Evolutionary conservation across 1,139 yeast species (phyloP), one percentile per base, ranked within the genome.

Genomic region (Blastobotrys ciferrii): DNA sequence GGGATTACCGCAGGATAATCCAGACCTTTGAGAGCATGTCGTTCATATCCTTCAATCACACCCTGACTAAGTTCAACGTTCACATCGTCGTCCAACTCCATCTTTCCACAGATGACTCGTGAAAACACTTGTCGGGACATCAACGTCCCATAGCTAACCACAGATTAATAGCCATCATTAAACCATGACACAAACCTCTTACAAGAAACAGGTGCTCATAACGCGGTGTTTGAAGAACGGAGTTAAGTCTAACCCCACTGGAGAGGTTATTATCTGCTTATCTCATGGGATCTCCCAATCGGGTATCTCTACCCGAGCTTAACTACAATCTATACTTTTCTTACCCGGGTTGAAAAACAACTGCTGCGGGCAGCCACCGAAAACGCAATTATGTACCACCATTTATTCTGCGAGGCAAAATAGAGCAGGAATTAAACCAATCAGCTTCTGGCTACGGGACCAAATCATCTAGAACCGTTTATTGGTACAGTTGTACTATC

Each of bases 121-220:
- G 65, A 57, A 20, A 66, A 55, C n/a, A 66, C 70, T 12, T 50
- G 39, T 1, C 63, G 63, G 4, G 68, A 58, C 65, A 64, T 66
- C 19, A 66, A 49, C 4, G 70, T 66, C n/a, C 70, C 70, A 49
- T 65, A 63, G 50, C 66, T 65, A 42, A 3, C 5, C 28, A 23
- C 9, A 6, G 9, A 9, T 23, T 23, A 9, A 23, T 6, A 23
- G 28, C 5, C 9, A 23, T 23, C n/a, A n/a, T n/a, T n/a, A n/a
- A n/a, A n/a, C n/a, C n/a, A n/a, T n/a, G n/a, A 14, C 45, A 13
- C 15, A 4, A 5, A 4, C 20, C 37, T 43, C 52, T 32, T 43
- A 49, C 52, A 51, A 51, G 25, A 51, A 51, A 40, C 52, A 48
- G 12, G 52, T 28, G 17, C 38, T 32, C 28, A 45, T 28, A 9